Conservation (phyloP, 306 rosid species). For the Trifolium pratense region DNA sequence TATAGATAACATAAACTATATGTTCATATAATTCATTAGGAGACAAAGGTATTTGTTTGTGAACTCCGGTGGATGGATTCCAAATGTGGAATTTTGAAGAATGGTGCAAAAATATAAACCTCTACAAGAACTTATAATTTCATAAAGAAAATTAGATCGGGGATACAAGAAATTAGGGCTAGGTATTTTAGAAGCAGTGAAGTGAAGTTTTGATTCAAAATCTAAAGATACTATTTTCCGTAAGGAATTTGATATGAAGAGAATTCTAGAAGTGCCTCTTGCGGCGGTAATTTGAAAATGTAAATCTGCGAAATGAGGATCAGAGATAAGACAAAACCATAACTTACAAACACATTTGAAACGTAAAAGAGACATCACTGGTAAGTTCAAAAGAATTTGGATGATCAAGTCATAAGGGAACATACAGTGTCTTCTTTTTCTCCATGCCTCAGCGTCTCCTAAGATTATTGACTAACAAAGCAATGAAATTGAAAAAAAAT, state of each 20-base stretch:
- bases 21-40: background rate
- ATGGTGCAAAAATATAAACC: background rate
- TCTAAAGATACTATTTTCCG: background rate
- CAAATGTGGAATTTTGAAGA: background rate
- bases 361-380: background rate
- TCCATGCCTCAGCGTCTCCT: background rate
- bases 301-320: background rate
- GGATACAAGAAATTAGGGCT: background rate
- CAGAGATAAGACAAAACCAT: background rate
- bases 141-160: no score
- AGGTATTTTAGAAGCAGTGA: background rate
- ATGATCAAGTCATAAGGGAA: background rate
- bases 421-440: background rate
- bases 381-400: background rate
- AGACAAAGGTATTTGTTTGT: background rate
- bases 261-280: no score
- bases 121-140: background rate
- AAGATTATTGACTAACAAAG: no score
- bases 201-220: no score
- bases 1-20: no score
- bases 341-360: background rate
- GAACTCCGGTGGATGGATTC: constrained; percentile 20
- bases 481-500: no score
- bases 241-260: background rate
- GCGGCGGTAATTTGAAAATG: no score